Evolutionary conservation across 352 stramenopile genomes (phyloP), one percentile per base, ranked within the genome.

Genomic region (Plasmopara viticola): DNA sequence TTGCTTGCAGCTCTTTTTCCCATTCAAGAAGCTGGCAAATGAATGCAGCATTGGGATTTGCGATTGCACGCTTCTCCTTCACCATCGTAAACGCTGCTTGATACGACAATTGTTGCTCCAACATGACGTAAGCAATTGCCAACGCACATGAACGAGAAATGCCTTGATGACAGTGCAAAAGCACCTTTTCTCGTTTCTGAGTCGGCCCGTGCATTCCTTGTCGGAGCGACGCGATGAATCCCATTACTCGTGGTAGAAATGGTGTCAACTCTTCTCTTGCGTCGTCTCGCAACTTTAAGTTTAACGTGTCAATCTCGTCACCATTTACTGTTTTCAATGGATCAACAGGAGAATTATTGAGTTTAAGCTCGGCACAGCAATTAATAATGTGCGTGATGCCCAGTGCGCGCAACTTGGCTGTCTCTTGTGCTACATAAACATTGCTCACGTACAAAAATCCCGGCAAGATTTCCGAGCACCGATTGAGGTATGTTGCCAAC

Each of bases 91-190:
- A 49, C 25, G 72, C 72, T 6, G 74, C 63, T 29, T 60, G 66
- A 13, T 70, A 72, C 13, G 51, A 49, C 14, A 77, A 28, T 31
- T 42, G 33, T 14, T 64, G 51, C 9, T 64, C 54, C 42, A 67
- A 51, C 74, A 88, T 90, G 6, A 85, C 45, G 52, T 83, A 85
- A 13, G 78, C 75, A 47, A 87, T 72, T 8, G 68, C 79, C 39
- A 87, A 60, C 0, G 78, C 73, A 45, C 79, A 90, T 0, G 78
- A 88, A 20, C 79, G 66, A 12, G 79, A 90, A 18, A 90, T 58
- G 40, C 79, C 79, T 55, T 87, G 74, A 34, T 90, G 75, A 28
- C 79, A 90, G 35, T 90, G 74, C 7, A 90, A 46, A 4, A 90
- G 37, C 18, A 86, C 69, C 13, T 69, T 68, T 6, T 50, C 37